Percentiles rank a stretch among this genome's conserved stretches.
phyloP scores from a whole-genome alignment of 1,284 basidiomycete species.

The Leccinum subrobustum region DNA sequence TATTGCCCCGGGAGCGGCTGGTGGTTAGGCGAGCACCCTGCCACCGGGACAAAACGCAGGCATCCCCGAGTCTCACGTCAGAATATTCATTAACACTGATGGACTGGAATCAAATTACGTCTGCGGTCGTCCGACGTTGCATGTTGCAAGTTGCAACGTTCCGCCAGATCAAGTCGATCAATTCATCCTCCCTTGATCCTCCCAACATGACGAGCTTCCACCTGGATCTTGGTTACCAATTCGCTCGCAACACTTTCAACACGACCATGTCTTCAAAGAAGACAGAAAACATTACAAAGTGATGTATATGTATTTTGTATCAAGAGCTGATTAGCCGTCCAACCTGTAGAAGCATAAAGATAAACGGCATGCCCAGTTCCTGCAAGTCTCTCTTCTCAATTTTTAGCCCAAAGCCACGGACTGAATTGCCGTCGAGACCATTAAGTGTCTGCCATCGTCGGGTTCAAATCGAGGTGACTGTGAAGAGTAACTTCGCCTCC shows the following conservation, averaged over 20 bases:
- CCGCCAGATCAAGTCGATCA: slow-evolving; percentile 4
- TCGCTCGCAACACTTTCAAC: neutral
- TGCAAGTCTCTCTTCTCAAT: slow-evolving; percentile 45
- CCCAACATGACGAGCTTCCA: neutral
- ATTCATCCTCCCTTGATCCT: neutral
- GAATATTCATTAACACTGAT: neutral
- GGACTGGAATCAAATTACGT: neutral
- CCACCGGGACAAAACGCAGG: neutral
- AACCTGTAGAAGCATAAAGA: slow-evolving; percentile 44
- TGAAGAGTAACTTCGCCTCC: slow-evolving; percentile 34
- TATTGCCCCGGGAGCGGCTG: slow-evolving; percentile 13
- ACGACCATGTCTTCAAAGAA: neutral
- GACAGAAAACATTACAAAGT: neutral
- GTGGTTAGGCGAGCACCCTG: neutral
- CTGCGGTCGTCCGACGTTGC: neutral
- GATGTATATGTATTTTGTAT: slow-evolving; percentile 38
- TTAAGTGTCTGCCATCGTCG: slow-evolving; percentile 24
- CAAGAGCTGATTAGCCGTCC: slow-evolving; percentile 70
- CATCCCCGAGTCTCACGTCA: neutral
- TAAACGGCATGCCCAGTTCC: slow-evolving; percentile 71
- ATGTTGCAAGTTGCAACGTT: neutral
- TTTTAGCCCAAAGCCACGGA: slow-evolving; percentile 10
- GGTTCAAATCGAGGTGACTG: slow-evolving; percentile 58
- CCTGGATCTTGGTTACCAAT: neutral
- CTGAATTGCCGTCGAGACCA: slow-evolving; percentile 25